Evolutionary conservation across 345 rosid species (phyloP).

Genomic region (Odontarrhena argentea): DNA sequence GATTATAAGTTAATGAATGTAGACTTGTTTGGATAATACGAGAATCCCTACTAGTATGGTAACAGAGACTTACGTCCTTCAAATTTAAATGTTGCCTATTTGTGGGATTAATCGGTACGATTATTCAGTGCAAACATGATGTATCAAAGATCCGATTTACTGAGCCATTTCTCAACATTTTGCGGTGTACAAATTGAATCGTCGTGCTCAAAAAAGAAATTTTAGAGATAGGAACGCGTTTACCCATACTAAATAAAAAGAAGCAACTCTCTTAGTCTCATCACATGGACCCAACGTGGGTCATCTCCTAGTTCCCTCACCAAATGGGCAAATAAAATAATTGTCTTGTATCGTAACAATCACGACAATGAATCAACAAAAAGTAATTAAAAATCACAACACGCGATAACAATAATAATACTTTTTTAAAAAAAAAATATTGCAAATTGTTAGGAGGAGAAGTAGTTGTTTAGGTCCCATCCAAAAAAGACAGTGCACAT

Average conservation of each 20-base stretch:
- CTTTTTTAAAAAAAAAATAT: not conserved
- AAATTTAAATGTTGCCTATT: no score
- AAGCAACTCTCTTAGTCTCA: not conserved
- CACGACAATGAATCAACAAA: conserved; percentile 22
- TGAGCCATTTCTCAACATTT: no score
- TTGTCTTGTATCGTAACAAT: conserved; percentile 36
- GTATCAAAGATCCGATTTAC: no score
- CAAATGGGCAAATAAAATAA: conserved; percentile 34
- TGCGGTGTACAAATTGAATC: no score
- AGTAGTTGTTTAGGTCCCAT: conserved; percentile 35
- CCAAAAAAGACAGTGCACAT: conserved; percentile 34
- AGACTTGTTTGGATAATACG: no score
- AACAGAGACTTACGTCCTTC: no score
- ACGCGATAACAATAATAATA: conserved; percentile 19
- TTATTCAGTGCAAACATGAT: no score
- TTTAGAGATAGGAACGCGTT: no score
- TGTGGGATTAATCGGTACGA: no score
- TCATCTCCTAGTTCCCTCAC: conserved; percentile 28
- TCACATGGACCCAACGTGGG: conserved; percentile 41
- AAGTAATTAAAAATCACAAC: conserved; percentile 9
- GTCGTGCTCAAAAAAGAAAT: no score
- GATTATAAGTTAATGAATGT: no score
- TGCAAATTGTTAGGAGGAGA: conserved; percentile 26
- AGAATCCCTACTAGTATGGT: no score
- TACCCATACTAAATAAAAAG: not conserved